These are phyloP conservation scores for Stereocaulon alpinum DNA, from an alignment of 495 filamentous ascomycete species.

Conservation along the genomic window DNA sequence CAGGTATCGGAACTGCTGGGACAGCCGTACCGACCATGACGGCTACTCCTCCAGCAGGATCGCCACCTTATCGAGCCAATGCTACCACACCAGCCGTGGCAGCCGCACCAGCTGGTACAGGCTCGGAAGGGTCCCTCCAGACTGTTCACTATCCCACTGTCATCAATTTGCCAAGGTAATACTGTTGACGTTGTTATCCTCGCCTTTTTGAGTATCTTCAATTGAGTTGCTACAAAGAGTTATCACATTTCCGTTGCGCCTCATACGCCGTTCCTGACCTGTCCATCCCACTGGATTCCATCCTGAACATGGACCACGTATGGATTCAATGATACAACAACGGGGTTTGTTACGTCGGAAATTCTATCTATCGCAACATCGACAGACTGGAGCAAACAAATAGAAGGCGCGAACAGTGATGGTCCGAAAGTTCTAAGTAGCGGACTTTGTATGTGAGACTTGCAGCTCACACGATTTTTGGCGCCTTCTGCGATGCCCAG, in stretches of 20 bases:
- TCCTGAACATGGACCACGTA: constrained; percentile 30
- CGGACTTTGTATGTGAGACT: constrained; percentile 29
- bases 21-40: not conserved
- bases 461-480: constrained; percentile 35
- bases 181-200: constrained; percentile 43
- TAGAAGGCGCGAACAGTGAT: constrained; percentile 28
- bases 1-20: not conserved
- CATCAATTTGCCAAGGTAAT: constrained; percentile 19
- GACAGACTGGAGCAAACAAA: constrained; percentile 34
- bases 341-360: constrained; percentile 21
- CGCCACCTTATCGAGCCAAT: not conserved
- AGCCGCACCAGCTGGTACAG: not conserved
- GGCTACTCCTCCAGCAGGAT: not conserved
- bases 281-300: constrained; percentile 35
- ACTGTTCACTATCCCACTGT: constrained; percentile 22
- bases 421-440: constrained; percentile 38
- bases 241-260: constrained; percentile 51
- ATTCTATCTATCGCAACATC: constrained; percentile 27
- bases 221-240: constrained; percentile 31
- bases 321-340: constrained; percentile 41
- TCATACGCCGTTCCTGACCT: constrained; percentile 46
- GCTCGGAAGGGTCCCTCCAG: not conserved
- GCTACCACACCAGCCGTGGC: not conserved
- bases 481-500: constrained; percentile 29
- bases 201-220: constrained; percentile 42